Conservation (phyloP, 2,329 filamentous ascomycete species). For the Xylariales sp. region DNA sequence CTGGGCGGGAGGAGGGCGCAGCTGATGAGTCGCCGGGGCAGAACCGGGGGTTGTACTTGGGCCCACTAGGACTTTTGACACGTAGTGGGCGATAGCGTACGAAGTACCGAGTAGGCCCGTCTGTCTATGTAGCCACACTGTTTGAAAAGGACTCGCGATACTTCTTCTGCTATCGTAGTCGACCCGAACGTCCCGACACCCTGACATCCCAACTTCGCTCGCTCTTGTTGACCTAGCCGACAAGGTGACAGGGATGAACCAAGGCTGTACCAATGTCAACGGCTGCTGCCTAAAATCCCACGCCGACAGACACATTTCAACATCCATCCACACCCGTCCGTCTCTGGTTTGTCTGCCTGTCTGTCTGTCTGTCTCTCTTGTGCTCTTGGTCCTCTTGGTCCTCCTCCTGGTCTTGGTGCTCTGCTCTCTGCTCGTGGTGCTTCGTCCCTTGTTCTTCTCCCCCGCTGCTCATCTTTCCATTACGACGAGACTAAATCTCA, state of each 20-base stretch:
- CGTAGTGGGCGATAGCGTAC: slow-evolving; percentile 38
- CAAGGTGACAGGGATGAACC: slow-evolving; percentile 38
- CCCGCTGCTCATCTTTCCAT: slow-evolving; percentile 4
- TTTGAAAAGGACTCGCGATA: not conserved
- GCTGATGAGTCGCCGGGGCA: slow-evolving; percentile 40
- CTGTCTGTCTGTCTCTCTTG: too few relatives aligned
- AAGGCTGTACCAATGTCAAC: slow-evolving; percentile 45
- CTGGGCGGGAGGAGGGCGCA: slow-evolving; percentile 45
- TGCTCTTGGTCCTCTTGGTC: too few relatives aligned
- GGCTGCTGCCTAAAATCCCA: slow-evolving; percentile 50
- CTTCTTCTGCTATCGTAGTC: slow-evolving; percentile 29
- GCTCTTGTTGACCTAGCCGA: slow-evolving; percentile 11
- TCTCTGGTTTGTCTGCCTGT: not conserved
- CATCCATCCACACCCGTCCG: slow-evolving; percentile 35
- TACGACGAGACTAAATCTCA: slow-evolving; percentile 20
- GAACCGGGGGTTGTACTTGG: slow-evolving; percentile 40
- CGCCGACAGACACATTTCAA: slow-evolving; percentile 44
- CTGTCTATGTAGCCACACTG: too few relatives aligned
- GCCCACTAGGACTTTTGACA: slow-evolving; percentile 45
- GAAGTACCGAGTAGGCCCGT: slow-evolving; percentile 23
- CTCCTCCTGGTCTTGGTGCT: not conserved
- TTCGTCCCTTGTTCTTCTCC: slow-evolving; percentile 28
- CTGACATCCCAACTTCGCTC: not conserved
- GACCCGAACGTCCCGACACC: slow-evolving; percentile 12
- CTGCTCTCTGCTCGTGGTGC: slow-evolving; percentile 27